Evolutionary conservation across 2,329 filamentous ascomycete genomes (phyloP).

Genomic region (Curvularia sp.): DNA sequence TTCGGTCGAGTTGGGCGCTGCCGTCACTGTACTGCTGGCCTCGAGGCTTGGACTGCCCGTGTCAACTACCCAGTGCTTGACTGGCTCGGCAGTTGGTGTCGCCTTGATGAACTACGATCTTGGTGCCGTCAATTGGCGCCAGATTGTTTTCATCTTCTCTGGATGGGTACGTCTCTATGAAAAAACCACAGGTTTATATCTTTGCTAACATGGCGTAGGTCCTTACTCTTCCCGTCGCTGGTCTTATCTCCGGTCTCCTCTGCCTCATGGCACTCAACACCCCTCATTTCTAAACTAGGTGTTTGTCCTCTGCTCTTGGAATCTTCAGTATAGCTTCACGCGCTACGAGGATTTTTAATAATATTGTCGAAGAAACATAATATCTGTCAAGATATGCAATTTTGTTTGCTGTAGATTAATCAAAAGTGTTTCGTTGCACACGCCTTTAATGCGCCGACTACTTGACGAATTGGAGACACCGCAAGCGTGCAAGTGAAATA

Average conservation of each 20-base stretch:
- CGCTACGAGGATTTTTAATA: too few relatives aligned
- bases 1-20: constrained; percentile 51
- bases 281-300: constrained; percentile 41
- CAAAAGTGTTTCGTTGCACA: too few relatives aligned
- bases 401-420: not conserved
- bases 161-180: constrained; percentile 10
- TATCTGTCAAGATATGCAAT: not conserved
- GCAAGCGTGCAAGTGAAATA: not conserved
- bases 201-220: constrained; percentile 48
- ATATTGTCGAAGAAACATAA: too few relatives aligned
- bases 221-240: constrained; percentile 52
- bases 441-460: too few relatives aligned
- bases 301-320: not conserved
- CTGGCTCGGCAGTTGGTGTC: constrained; percentile 33
- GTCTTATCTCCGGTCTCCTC: constrained; percentile 50
- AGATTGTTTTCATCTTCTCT: constrained; percentile 51
- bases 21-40: constrained; percentile 69
- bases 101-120: constrained; percentile 43
- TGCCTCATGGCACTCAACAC: constrained; percentile 54
- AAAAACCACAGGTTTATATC: not conserved
- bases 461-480: too few relatives aligned
- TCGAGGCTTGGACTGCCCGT: constrained; percentile 68
- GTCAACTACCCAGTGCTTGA: constrained; percentile 67
- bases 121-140: constrained; percentile 53
- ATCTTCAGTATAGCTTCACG: too few relatives aligned